Evolutionary conservation across 2,329 filamentous ascomycete species (phyloP).

Genomic region (Stachybotrys chlorohalonatus): DNA sequence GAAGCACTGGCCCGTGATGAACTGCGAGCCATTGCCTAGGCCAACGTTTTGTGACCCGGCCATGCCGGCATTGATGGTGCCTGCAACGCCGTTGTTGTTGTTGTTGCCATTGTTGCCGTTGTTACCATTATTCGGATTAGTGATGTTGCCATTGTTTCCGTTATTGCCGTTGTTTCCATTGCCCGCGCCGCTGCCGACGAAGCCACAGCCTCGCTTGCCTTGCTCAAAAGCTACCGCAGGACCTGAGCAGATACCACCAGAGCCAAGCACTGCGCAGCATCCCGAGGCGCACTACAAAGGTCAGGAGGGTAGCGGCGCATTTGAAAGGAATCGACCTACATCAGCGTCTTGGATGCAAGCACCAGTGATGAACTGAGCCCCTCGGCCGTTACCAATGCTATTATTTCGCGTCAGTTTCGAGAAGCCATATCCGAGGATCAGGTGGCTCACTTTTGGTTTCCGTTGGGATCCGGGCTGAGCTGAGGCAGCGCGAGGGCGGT

Average conservation of each 20-base stretch:
- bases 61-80: neutral
- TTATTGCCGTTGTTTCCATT: neutral
- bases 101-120: neutral
- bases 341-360: conserved; percentile 8
- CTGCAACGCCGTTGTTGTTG: neutral
- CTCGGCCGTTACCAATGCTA: conserved; percentile 7
- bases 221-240: conserved; percentile 13
- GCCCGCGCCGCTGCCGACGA: conserved; percentile 2
- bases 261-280: conserved; percentile 17
- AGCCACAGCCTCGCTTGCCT: conserved; percentile 24
- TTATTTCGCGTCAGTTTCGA: neutral
- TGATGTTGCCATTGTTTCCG: neutral
- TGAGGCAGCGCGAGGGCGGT: conserved; percentile 6
- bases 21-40: conserved; percentile 10
- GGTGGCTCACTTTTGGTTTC: conserved; percentile 4
- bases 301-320: neutral
- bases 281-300: conserved; percentile 13
- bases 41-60: conserved; percentile 13
- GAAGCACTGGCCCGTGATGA: conserved; percentile 16
- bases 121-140: neutral
- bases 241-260: conserved; percentile 18
- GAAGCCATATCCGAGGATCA: too few species aligned
- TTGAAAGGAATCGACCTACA: neutral
- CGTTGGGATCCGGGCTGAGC: conserved; percentile 6
- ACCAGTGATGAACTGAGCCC: conserved; percentile 9